Base-by-base conservation (phyloP, 495 filamentous ascomycete species). In the Tuber melanosporum region DNA sequence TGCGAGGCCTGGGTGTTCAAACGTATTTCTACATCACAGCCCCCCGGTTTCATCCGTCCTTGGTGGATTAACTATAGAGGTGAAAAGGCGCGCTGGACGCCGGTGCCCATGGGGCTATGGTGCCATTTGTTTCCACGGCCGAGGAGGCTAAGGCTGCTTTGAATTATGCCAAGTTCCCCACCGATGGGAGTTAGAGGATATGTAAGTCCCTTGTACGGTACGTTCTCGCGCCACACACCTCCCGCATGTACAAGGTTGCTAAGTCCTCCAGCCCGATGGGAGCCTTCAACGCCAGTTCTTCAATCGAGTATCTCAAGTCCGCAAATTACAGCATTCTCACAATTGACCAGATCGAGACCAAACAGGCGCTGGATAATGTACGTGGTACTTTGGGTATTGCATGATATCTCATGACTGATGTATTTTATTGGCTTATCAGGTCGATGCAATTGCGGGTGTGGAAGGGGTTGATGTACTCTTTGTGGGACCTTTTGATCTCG, bases 331-430 rank as follows among this genome's bases (percentile, higher is more conserved):
- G 87, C 52, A 85, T 94, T 19, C 83, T 93, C 46, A 92, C 91
- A 36, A 90, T 93, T 81, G 88, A 94, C 44, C 93, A 95, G 85
- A 94, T 95, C 74, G 93, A 96, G 84, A 95, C 93, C 0, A 86
- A 86, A 77, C 91, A 91, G 79, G 92, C 92, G 0, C 85, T 95
- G 66, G 88, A 92, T 4, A 86, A 89, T 75, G 89, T 80, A 69
- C 47, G 36, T 44, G 57, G 52, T 19, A n/a, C 73, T 42, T 32
- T 32, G 12, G n/a, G 26, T 32, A 66, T 32, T 12, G 26, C n/a
- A 12, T 66, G 57, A 32, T 66, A 66, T 1, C 32, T 32, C 32
- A 32, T 32, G 32, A 32, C 32, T 32, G 32, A 32, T 32, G 32
- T 32, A 32, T 32, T 32, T 32, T 32, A 32, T 32, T 32, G 32